Evolutionary conservation across 805 yeast genomes (phyloP).

Genomic region (Teunomyces lycoperdinae): DNA sequence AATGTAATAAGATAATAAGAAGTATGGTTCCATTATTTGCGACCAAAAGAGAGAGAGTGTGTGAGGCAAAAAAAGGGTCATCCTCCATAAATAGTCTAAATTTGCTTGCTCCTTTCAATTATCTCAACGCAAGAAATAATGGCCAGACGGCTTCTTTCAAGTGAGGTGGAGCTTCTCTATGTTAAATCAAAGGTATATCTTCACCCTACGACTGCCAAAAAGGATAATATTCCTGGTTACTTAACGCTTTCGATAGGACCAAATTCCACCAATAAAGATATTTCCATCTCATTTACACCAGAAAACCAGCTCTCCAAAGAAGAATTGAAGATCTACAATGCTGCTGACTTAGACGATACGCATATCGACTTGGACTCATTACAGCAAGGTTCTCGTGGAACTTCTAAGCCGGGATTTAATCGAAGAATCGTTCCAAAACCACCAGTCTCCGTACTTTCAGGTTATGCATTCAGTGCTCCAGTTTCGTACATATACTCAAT

Average conservation of each 20-base stretch:
- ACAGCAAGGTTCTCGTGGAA: slow-evolving; percentile 6
- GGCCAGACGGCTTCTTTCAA: slow-evolving; percentile 9
- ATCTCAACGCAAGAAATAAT: background rate
- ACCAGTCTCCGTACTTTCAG: slow-evolving; percentile 45
- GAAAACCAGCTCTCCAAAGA: slow-evolving; percentile 45
- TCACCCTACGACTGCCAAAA: slow-evolving; percentile 73
- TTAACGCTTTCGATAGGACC: slow-evolving; percentile 60
- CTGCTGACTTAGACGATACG: slow-evolving; percentile 46
- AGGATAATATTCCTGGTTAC: slow-evolving; percentile 80
- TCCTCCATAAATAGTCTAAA: background rate
- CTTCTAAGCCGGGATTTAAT: background rate
- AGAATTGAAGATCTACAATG: slow-evolving; percentile 46
- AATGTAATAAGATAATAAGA: too few species aligned
- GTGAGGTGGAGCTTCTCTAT: slow-evolving; percentile 47
- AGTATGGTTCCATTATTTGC: too few species aligned
- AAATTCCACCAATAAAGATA: slow-evolving; percentile 50
- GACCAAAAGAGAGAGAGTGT: too few species aligned
- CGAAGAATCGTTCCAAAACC: slow-evolving; percentile 48
- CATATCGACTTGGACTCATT: slow-evolving; percentile 19
- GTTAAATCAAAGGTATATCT: slow-evolving; percentile 73
- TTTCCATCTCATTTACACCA: slow-evolving; percentile 68
- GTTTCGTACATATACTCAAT: slow-evolving; percentile 67
- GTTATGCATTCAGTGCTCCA: slow-evolving; percentile 69
- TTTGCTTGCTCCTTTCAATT: background rate
- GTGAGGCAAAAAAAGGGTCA: background rate